Evolutionary conservation across 2,329 filamentous ascomycete species (phyloP), one percentile per base, ranked within the genome.

Genomic region (Fusarium multiceps): DNA sequence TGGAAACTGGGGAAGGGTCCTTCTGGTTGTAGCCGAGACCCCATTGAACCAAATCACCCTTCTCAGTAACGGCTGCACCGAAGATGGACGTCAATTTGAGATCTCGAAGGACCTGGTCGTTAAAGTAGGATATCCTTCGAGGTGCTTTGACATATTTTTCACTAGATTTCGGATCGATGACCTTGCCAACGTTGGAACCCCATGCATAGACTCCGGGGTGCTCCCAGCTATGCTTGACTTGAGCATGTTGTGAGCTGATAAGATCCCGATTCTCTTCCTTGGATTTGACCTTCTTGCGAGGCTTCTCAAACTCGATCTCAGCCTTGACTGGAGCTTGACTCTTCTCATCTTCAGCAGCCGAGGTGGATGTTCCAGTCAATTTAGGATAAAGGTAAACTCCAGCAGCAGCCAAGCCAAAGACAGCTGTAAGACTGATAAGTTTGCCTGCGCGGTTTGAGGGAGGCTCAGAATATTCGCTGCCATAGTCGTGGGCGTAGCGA

Each of bases 1-100:
- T 98, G 50, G 86, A 83, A 2, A 85, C 85, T 0, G 95, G 96
- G 30, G 84, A 82, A 12, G 84, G 87, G 30, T 88, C 83, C 7
- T 88, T 85, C 58, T 87, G 85, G 9, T 91, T 91, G 77, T 91
- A 98, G 6, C 86, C 93, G 6, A 86, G 85, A 3, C 96, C 96
- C 96, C 96, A 99, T 81, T 98, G 94, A 14, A 98, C 84, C 46
- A 99, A 80, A 77, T 98, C 92, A 6, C 96, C 96, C 67, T 91
- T 90, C 78, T 98, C 94, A 7, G 90, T 91, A 42, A 98, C 90
- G 12, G 96, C 96, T 6, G 90, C 95, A 11, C 93, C 96, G 77
- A 97, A 94, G 42, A 89, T 88, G 56, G 89, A 86, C 63, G 94
- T 93, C 51, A 98, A 82, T 82, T 97, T 97, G 68, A 98, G 84